Percentiles rank a stretch among this genome's conserved stretches.
phyloP scores from a whole-genome alignment of 2,329 filamentous ascomycete species.

The Aspergillus sp. region DNA sequence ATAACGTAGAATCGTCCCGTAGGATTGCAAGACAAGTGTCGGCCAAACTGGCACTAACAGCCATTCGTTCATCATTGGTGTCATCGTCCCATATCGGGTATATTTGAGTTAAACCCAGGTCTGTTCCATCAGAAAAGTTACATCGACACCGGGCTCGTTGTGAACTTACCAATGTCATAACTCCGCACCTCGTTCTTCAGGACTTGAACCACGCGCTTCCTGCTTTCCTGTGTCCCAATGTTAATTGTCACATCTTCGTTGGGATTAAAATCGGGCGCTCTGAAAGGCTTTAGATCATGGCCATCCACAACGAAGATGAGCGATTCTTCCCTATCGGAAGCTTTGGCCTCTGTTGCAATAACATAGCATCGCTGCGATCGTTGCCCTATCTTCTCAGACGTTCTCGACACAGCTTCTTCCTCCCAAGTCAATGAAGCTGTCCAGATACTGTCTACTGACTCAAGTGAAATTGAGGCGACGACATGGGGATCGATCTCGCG shows the following conservation, averaged over 20 bases:
- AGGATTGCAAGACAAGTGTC: conserved; percentile 85
- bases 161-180: conserved; percentile 77
- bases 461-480: conserved; percentile 69
- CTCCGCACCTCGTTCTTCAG: conserved; percentile 83
- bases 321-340: conserved; percentile 71
- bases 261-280: conserved; percentile 86
- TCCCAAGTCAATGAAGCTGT: conserved; percentile 62
- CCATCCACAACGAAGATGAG: conserved; percentile 76
- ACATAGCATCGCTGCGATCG: conserved; percentile 72
- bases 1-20: conserved; percentile 78
- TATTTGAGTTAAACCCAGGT: conserved; percentile 86
- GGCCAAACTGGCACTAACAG: conserved; percentile 77
- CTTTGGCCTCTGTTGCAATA: conserved; percentile 72
- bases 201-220: conserved; percentile 82
- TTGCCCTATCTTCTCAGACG: conserved; percentile 54
- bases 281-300: conserved; percentile 71
- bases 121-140: conserved; percentile 46
- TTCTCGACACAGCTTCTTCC: conserved; percentile 50
- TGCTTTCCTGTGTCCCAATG: conserved; percentile 77
- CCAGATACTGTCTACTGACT: conserved; percentile 77
- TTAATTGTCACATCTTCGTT: conserved; percentile 85
- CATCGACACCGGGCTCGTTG: conserved; percentile 5
- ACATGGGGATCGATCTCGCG: conserved; percentile 74
- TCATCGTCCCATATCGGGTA: conserved; percentile 91
- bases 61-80: conserved; percentile 72